A percentile compares a stretch with the other conserved stretches of the same genome.
Evolutionary conservation across 345 rosid genomes (phyloP).

Genomic region (Sisymbrium altissimum): DNA sequence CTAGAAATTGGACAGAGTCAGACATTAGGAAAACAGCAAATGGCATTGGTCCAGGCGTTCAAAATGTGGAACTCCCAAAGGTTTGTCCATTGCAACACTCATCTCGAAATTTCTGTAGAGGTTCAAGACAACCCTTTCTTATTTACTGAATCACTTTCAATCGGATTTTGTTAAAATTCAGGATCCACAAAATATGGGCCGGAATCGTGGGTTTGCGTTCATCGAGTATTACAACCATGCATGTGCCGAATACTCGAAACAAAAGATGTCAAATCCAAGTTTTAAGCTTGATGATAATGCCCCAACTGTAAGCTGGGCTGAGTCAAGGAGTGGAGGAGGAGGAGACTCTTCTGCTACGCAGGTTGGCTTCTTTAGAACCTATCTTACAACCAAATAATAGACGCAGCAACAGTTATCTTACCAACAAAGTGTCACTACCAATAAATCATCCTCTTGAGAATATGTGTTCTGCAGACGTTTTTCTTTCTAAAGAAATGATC

Average conservation of each 20-base stretch:
- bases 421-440: not conserved
- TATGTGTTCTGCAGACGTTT: not conserved
- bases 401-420: not conserved
- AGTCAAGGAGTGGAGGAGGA: constrained; percentile 77
- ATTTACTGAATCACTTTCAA: not conserved
- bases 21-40: constrained; percentile 62
- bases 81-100: constrained; percentile 36
- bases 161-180: constrained; percentile 31
- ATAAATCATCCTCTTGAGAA: not conserved
- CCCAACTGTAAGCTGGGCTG: constrained; percentile 98
- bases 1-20: constrained; percentile 68
- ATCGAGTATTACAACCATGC: constrained; percentile 85
- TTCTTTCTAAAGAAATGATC: not conserved
- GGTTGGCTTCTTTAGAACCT: constrained; percentile 43
- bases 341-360: constrained; percentile 71
- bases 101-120: not conserved
- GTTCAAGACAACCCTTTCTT: not conserved
- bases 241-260: constrained; percentile 91
- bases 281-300: constrained; percentile 86
- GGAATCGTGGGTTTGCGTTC: constrained; percentile 89
- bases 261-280: constrained; percentile 67
- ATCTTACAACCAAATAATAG: not conserved
- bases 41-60: constrained; percentile 79
- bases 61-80: constrained; percentile 70
- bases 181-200: constrained; percentile 65